Base-by-base conservation (phyloP, 495 filamentous ascomycete genomes). In the Amorphotheca resinae region DNA sequence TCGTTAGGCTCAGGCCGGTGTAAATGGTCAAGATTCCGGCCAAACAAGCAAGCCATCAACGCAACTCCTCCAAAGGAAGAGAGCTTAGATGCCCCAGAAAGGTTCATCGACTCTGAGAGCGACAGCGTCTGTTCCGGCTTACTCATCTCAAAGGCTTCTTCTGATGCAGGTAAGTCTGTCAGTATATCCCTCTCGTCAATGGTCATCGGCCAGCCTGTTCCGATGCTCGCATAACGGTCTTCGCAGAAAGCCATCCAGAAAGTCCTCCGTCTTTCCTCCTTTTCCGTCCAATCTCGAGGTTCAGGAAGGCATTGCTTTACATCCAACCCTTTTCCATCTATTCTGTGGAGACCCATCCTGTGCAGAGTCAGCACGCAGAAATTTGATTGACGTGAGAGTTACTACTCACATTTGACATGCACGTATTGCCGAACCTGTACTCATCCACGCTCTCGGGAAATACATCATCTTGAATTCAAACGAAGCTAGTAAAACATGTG, bases 381-480 rank as follows among this genome's bases (percentile, higher is more conserved):
- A 9, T 42, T 9, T 9, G 1, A 1, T 31, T 44, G 6, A 25
- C 30, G 28, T 63, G 54, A 50, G 64, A 33, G 26, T 1, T 1
- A 7, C 3, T 33, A 38, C 50, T 46, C 14, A 48, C 93, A 96
- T 96, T 49, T 93, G 76, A 33, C 72, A 70, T 43, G 95, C 59
- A 44, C 91, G 69, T 11, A 79, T 73, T 2, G 79, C 81, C 39
- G 84, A 72, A 12, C 89, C 93, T 8, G 82, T 77, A 43, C 83
- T 95, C 62, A 95, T 72, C 91, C 91, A 99, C 2, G 93, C 93
- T 31, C 93, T 69, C 1, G 91, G 91, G 51, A 99, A 99, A 59
- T 84, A 93, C 84, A 99, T 95, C 72, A 84, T 81, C 62, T 87
- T 93, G 58, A 95, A 96, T 57, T 99, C 91, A 53, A 93, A 95